These are phyloP conservation scores for Gaertneriomyces semiglobifer DNA, from an alignment of 192 early-diverging fungal genomes.

Conservation along the genomic window DNA sequence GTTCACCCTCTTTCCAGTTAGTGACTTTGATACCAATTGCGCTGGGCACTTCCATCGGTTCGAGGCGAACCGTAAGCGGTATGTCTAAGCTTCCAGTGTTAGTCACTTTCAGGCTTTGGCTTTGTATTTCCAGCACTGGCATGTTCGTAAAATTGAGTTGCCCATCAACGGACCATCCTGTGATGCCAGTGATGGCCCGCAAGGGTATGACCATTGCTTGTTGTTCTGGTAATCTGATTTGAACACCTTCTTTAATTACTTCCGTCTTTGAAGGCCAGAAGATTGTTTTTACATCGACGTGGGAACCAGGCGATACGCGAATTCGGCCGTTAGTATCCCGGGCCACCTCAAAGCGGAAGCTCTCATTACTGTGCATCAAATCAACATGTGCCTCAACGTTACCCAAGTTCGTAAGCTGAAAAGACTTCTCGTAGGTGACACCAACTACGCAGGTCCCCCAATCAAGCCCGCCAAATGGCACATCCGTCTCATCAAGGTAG, in stretches of 20 bases:
- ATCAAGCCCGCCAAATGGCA: constrained; percentile 40
- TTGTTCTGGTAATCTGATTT: constrained; percentile 31
- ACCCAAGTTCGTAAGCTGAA: constrained; percentile 46
- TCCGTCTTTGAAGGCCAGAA: constrained; percentile 39
- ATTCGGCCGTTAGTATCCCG: constrained; percentile 36
- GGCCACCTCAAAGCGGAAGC: constrained; percentile 35
- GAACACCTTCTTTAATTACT: constrained; percentile 42
- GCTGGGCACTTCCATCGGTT: constrained; percentile 28
- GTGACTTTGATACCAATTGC: constrained; percentile 9
- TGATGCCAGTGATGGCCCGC: constrained; percentile 33
- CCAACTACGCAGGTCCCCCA: constrained; percentile 52
- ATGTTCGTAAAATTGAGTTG: constrained; percentile 45
- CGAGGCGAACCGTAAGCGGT: constrained; percentile 39
- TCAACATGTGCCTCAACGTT: constrained; percentile 47
- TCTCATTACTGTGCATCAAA: constrained; percentile 37
- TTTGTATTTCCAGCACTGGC: constrained; percentile 47
- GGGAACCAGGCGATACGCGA: constrained; percentile 29
- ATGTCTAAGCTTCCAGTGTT: constrained; percentile 49
- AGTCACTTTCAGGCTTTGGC: constrained; percentile 29
- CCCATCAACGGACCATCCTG: constrained; percentile 43
- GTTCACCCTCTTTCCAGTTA: constrained; percentile 10
- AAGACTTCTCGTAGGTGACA: constrained; percentile 37
- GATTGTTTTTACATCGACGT: constrained; percentile 32
- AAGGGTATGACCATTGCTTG: constrained; percentile 30
- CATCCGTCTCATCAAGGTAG: constrained; percentile 35